Evolutionary conservation across 179 eudicot genomes (phyloP), one percentile per base, ranked within the genome.

Genomic region (Silene noctiflora): DNA sequence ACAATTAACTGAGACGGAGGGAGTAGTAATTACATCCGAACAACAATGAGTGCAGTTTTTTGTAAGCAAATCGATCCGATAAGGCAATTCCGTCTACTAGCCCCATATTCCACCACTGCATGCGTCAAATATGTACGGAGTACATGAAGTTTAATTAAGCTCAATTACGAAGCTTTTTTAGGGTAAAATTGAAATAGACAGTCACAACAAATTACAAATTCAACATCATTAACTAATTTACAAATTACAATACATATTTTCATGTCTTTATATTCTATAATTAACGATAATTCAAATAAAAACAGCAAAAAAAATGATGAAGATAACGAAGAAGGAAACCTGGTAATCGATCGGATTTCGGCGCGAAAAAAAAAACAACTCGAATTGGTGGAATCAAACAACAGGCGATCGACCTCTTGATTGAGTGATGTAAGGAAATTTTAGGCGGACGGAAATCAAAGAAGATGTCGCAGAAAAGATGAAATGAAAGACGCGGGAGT

Each of bases 401-500:
- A 13, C 1, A 44, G 46, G 11, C 3, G 46, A 42, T 42, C 12
- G 46, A 53, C 3, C 6, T 16, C 29, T 14, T 0, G 17, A 48
- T 48, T 5, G 19, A 53, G 19, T 53, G 17, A 53, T 9, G 29
- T 27, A 27, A 53, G 58, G 19, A 53, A 19, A 53, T 13, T 48
- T 48, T 14, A 48, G 16, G 56, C 14, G 17, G 5, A 16, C 19
- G 4, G 59, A 14, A n/a, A n/a, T 56, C 60, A 56, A n/a, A n/a
- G 59, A 56, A 17, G 19, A 16, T 17, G 12, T 17, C 8, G 12
- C 20, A 17, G 60, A 14, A 46, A 11, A 56, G 60, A 56, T 3
- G 20, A 16, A 56, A 56, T n/a, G 60, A n/a, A 56, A 56, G 60
- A 56, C 60, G 60, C 60, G 60, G 60, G 60, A n/a, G 60, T 56